Conservation (phyloP, 1,284 basidiomycete species). For the Coniophora puteana region DNA sequence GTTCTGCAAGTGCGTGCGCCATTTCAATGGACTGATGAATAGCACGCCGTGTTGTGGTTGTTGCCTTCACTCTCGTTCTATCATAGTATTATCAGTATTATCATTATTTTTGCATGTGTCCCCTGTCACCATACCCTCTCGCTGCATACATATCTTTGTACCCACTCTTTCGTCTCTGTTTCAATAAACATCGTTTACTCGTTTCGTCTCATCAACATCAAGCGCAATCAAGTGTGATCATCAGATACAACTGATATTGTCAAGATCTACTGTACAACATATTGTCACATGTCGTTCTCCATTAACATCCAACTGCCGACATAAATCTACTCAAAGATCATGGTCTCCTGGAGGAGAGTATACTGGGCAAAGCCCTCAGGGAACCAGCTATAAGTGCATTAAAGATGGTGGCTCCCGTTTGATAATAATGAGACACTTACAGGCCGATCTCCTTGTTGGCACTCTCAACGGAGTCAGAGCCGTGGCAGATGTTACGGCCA, state of each 20-base stretch:
- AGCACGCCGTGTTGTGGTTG: too few species aligned
- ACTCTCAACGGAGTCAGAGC: slow-evolving; percentile 88
- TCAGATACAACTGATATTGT: too few species aligned
- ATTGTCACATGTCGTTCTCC: slow-evolving; percentile 4
- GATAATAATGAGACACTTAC: slow-evolving; percentile 42
- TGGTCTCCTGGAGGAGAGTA: slow-evolving; percentile 59
- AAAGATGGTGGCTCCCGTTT: slow-evolving; percentile 10
- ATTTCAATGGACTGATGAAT: too few species aligned
- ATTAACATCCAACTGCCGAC: too few species aligned
- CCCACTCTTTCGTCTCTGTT: slow-evolving; percentile 8
- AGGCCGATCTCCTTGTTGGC: slow-evolving; percentile 90
- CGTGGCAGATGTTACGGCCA: slow-evolving; percentile 93
- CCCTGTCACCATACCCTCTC: slow-evolving; percentile 13
- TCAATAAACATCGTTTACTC: too few species aligned
- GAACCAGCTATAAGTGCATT: slow-evolving; percentile 62
- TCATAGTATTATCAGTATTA: slow-evolving; percentile 3
- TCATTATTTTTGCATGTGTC: slow-evolving; percentile 19
- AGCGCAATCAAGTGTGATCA: too few species aligned
- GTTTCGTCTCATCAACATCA: too few species aligned
- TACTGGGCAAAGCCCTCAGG: slow-evolving; percentile 82
- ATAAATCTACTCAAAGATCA: slow-evolving; percentile 79
- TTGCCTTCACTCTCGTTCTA: too few species aligned
- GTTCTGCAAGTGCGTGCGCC: too few species aligned
- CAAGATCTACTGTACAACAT: slow-evolving; percentile 25
- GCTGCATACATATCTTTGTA: slow-evolving; percentile 15